Base-by-base conservation (phyloP, 2,329 filamentous ascomycete genomes). In the Pleoardoris graminearum region DNA sequence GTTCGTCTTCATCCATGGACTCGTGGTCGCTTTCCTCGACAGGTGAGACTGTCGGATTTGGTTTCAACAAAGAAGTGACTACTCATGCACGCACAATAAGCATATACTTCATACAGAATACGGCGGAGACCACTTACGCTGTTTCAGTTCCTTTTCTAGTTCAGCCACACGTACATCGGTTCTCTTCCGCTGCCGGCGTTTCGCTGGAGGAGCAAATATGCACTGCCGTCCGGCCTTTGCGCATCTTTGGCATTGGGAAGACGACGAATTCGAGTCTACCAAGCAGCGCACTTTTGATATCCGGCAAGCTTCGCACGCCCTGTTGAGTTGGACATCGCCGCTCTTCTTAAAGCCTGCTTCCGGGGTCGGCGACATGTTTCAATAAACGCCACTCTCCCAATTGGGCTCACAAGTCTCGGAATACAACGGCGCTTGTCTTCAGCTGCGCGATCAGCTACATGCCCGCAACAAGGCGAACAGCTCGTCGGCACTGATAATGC, bases 81-180 rank as follows among this genome's bases (percentile, higher is more conserved):
- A 38, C 7, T n/a, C n/a, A 8, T 3, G 11, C 7, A 19, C 19
- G 11, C 6, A 23, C 42, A n/a, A 35, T 45, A 25, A 33, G 42
- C 42, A 35, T 43, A 32, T 10, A 12, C 1, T 16, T 2, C 12
- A 16, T 23, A 25, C 14, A 10, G 8, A 16, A 17, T 1, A 10
- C 16, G 11, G 1, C 7, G n/a, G 19, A 25, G 7, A 4, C n/a
- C 1, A 30, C 44, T 37, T 23, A 47, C 44, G 44, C 16, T 69
- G 66, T 52, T 63, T 69, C 38, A 73, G 66, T 46, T 72, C 69
- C 50, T 59, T 70, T 54, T 73, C 70, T 6, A 73, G 52, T 36
- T 73, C 70, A 23, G 70, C 68, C 5, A 73, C 69, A 16, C 70
- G 59, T 8, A 72, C 68, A 50, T 73, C 70, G 42, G 70, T 73